Conservation (phyloP, 768 basidiomycete genomes). For the Tricholoma matsutake region DNA sequence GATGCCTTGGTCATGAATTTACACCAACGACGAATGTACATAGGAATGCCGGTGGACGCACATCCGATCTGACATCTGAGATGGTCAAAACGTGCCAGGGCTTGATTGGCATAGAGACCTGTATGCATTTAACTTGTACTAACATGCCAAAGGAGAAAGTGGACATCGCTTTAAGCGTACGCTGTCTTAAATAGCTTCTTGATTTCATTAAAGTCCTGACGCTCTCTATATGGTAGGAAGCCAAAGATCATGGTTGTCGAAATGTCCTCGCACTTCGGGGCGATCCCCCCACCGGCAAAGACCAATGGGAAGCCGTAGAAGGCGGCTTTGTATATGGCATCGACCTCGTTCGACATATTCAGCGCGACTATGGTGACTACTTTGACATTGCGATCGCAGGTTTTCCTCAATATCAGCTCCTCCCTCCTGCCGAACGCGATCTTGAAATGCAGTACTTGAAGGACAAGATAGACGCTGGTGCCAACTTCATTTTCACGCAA, state of each 20-base stretch:
- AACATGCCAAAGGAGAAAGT: constrained; percentile 98
- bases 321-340: constrained; percentile 89
- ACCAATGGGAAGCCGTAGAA: constrained; percentile 90
- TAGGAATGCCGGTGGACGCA: constrained; percentile 96
- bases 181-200: constrained; percentile 25
- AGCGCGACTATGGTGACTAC: constrained; percentile 78
- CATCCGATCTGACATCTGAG: constrained; percentile 90
- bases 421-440: constrained; percentile 70
- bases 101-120: constrained; percentile 91
- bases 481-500: constrained; percentile 94
- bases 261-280: constrained; percentile 93
- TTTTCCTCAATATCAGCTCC: constrained; percentile 79
- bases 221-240: constrained; percentile 55
- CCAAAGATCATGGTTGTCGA: constrained; percentile 83
- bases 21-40: constrained; percentile 4
- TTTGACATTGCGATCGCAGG: constrained; percentile 95
- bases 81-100: constrained; percentile 94
- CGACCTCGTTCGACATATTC: constrained; percentile 90
- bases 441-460: constrained; percentile 85
- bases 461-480: constrained; percentile 88
- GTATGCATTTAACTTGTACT: constrained; percentile 98
- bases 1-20: neutral
- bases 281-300: constrained; percentile 85
- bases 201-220: constrained; percentile 3
- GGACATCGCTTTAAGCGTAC: constrained; percentile 81